Base-by-base conservation (phyloP, 257 asterid species). In the Cordia subcordata region DNA sequence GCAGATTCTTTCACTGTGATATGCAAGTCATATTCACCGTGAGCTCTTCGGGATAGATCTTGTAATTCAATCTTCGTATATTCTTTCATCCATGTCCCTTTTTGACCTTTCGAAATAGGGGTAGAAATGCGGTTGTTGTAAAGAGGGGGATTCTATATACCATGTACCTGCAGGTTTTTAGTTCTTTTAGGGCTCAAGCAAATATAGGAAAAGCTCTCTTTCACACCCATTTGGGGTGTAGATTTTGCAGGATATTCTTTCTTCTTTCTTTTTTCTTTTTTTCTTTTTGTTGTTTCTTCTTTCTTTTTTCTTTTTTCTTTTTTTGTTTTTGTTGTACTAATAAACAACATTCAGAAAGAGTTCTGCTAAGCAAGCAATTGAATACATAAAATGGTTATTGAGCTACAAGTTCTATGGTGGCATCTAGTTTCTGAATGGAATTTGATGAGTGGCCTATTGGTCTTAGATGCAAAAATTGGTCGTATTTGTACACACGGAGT, bases 131-230 rank as follows among this genome's bases (percentile, higher is more conserved):
- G 45, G 55, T 33, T 64, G 63, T 66, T 83, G 81, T 72, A 69
- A 73, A 72, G 65, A 61, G 44, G 68, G n/a, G 79, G 67, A 57
- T 44, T 39, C 39, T 57, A 38, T 65, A 70, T 69, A 54, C 65
- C 67, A 62, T 58, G 62, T 54, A 68, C 38, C 58, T 71, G 60
- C 60, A 46, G 53, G 50, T 39, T 37, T 61, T 55, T 50, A 55
- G 49, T 39, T 75, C 49, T 58, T 61, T 22, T 69, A 32, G 51
- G 51, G 5, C 44, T 17, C 61, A 68, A 69, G 70, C 60, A 59
- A 67, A 57, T 58, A 61, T 66, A 63, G 57, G n/a, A 53, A 19
- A 52, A 57, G 46, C 47, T 22, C 22, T 51, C 19, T 9, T 35
- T 53, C 8, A 44, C 68, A 60, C 32, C 35, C 40, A 39, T 39